These are phyloP conservation scores for Musa troglodytarum DNA, from an alignment of 176 grass and related monocot genomes.

Conservation along the genomic window DNA sequence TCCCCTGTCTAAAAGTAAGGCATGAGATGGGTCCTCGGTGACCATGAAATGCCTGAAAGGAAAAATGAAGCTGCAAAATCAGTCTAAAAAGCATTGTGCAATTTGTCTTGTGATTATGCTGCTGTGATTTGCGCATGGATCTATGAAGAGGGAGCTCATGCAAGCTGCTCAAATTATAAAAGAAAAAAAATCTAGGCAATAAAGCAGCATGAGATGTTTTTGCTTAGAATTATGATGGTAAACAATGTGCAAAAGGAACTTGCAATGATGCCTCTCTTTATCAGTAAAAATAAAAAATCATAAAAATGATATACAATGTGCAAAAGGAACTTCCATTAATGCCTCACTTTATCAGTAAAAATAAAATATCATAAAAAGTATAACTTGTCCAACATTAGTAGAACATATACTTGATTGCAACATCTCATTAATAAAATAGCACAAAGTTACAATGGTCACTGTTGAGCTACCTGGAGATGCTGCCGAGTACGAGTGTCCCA, in stretches of 20 bases:
- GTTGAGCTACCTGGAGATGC: slow-evolving; percentile 55
- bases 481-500: slow-evolving; percentile 69
- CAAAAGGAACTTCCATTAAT: too few species aligned
- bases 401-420: too few species aligned
- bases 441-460: too few species aligned
- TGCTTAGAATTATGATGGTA: neutral
- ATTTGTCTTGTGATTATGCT: neutral
- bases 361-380: too few species aligned
- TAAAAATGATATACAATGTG: too few species aligned
- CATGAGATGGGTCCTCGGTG: slow-evolving; percentile 69
- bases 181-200: neutral
- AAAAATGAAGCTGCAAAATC: neutral
- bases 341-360: too few species aligned
- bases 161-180: neutral
- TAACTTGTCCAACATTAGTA: too few species aligned
- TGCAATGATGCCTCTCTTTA: too few species aligned
- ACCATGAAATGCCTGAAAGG: slow-evolving; percentile 67
- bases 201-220: neutral
- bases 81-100: neutral
- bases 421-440: too few species aligned
- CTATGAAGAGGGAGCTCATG: neutral
- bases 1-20: slow-evolving; percentile 63
- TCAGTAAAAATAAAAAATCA: too few species aligned
- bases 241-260: too few species aligned
- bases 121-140: too few species aligned